phyloP scores from a whole-genome alignment of 2,329 filamentous ascomycete genomes.

The Chrysosphaeria jannelii region DNA sequence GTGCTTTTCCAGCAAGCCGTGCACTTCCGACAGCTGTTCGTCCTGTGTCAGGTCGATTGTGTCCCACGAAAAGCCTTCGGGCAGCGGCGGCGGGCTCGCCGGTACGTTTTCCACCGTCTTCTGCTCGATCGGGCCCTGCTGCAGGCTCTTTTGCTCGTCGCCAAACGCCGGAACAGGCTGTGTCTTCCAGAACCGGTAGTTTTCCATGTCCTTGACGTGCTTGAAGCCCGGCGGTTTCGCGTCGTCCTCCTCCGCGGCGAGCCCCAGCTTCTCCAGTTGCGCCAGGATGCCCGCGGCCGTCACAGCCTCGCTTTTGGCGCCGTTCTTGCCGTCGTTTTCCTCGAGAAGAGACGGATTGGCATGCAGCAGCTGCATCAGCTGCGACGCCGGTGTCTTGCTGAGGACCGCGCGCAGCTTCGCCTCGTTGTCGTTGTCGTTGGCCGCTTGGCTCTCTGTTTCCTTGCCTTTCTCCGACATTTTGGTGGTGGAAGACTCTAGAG shows the following conservation, averaged over 20 bases:
- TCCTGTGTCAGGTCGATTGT: constrained; percentile 61
- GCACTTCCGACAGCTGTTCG: constrained; percentile 61
- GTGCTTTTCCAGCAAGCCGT: constrained; percentile 69
- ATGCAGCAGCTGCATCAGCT: constrained; percentile 33
- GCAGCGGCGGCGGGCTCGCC: constrained; percentile 42
- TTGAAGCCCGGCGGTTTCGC: constrained; percentile 55
- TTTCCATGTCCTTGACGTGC: constrained; percentile 86
- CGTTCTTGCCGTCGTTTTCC: constrained; percentile 13
- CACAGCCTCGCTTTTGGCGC: not conserved
- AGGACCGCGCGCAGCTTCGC: too few relatives aligned
- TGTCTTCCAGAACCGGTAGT: constrained; percentile 96
- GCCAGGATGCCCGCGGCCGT: constrained; percentile 8
- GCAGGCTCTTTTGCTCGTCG: constrained; percentile 12
- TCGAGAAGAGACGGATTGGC: constrained; percentile 44
- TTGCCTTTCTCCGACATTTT: too few relatives aligned
- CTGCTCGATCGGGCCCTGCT: constrained; percentile 61
- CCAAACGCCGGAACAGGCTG: constrained; percentile 78
- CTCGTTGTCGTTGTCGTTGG: too few relatives aligned
- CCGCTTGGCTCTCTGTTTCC: too few relatives aligned
- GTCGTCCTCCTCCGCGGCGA: constrained; percentile 36
- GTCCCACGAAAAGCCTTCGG: constrained; percentile 81
- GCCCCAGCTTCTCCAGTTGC: constrained; percentile 23
- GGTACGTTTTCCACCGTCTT: constrained; percentile 53
- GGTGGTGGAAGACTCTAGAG: too few relatives aligned
- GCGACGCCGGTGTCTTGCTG: constrained; percentile 20